Percentiles rank a stretch among this genome's conserved stretches.
Conservation (phyloP, 352 stramenopile species). For the Pythium biforme region DNA sequence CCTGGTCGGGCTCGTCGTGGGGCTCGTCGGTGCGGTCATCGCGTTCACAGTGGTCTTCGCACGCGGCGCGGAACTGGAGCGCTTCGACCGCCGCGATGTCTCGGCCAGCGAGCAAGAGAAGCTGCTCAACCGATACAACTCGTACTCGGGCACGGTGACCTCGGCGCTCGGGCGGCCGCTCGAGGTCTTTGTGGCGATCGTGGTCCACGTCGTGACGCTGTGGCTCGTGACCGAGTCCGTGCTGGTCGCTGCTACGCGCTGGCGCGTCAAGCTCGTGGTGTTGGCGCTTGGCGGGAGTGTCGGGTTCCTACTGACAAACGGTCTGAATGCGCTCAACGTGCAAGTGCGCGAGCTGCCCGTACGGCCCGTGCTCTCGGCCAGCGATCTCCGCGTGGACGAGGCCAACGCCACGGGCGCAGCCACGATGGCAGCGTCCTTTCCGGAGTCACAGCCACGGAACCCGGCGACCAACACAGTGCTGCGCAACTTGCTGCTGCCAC, state of each 20-base stretch:
- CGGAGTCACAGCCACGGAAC: slow-evolving; percentile 1
- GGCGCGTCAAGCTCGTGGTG: no score
- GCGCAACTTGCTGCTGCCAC: slow-evolving; percentile 7
- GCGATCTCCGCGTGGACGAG: not conserved
- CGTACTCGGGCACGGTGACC: not conserved
- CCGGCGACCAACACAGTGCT: slow-evolving; percentile 11
- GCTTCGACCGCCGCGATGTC: not conserved
- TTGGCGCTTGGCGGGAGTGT: no score
- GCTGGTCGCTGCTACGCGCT: no score
- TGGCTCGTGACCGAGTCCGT: not conserved
- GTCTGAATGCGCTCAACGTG: not conserved
- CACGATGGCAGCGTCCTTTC: not conserved
- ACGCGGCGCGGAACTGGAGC: not conserved
- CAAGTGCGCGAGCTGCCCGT: not conserved
- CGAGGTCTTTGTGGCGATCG: not conserved
- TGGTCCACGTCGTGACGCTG: not conserved
- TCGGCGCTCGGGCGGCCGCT: not conserved
- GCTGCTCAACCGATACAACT: slow-evolving; percentile 7
- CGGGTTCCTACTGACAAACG: no score
- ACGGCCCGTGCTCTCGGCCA: not conserved
- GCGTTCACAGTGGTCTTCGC: not conserved
- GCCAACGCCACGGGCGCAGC: not conserved
- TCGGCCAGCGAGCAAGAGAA: not conserved
- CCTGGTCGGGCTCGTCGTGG: not conserved
- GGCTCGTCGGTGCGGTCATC: not conserved